Evolutionary conservation across 2,329 filamentous ascomycete genomes (phyloP).

Genomic region (Trichophyton benhamiae): DNA sequence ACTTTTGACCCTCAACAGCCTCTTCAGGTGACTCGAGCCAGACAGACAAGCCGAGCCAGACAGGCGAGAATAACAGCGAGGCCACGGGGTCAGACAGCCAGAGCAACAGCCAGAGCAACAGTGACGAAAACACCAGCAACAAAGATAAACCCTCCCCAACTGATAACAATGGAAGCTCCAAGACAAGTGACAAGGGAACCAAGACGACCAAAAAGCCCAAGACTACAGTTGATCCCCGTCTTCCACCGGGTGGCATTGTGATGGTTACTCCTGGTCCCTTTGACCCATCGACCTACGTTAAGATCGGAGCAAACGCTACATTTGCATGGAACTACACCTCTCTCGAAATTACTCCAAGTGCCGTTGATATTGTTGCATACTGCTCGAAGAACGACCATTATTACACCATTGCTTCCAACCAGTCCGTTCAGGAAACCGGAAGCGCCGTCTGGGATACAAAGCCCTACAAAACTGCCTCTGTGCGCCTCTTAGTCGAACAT

Average conservation of each 20-base stretch:
- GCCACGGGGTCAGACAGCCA: conserved; percentile 13
- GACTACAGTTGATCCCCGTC: conserved; percentile 37
- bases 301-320: conserved; percentile 50
- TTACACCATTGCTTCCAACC: conserved; percentile 51
- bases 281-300: conserved; percentile 47
- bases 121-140: neutral
- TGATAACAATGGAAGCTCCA: conserved; percentile 7
- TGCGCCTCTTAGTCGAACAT: conserved; percentile 45
- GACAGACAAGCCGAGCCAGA: conserved; percentile 8
- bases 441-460: conserved; percentile 50
- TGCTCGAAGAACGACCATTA: conserved; percentile 47
- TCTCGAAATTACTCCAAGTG: conserved; percentile 44
- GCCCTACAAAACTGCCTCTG: conserved; percentile 37
- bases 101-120: conserved; percentile 13
- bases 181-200: conserved; percentile 14
- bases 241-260: conserved; percentile 46
- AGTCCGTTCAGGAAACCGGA: conserved; percentile 42
- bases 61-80: conserved; percentile 12
- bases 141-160: conserved; percentile 9
- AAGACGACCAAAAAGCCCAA: conserved; percentile 18
- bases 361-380: conserved; percentile 49
- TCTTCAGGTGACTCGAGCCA: neutral
- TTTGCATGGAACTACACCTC: conserved; percentile 61
- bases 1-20: neutral
- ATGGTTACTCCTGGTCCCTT: conserved; percentile 47